Evolutionary conservation across 495 filamentous ascomycete species (phyloP).

Genomic region (Acidiella bohemica): DNA sequence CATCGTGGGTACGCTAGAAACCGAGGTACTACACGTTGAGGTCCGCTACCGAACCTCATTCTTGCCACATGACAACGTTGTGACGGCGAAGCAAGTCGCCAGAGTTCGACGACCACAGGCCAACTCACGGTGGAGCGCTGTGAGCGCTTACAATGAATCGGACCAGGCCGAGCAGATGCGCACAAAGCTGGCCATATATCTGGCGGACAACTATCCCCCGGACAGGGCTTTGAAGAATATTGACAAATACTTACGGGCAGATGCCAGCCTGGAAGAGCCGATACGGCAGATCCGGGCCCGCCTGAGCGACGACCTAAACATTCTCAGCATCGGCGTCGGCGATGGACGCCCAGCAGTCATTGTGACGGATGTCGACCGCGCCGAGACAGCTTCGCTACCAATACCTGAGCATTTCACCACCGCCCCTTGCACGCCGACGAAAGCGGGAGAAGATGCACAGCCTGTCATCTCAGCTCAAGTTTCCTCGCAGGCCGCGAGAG

Average conservation of each 20-base stretch:
- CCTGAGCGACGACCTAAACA: not conserved
- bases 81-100: constrained; percentile 12
- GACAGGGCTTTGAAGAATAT: constrained; percentile 4
- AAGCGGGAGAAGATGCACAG: not conserved
- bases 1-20: constrained; percentile 17
- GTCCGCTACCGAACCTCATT: constrained; percentile 15
- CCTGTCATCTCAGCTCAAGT: no score
- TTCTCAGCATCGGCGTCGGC: no score
- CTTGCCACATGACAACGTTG: constrained; percentile 12
- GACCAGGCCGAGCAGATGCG: constrained; percentile 5
- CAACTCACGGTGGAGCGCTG: constrained; percentile 17
- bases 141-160: not conserved
- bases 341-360: not conserved
- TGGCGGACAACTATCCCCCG: constrained; percentile 9
- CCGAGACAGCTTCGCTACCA: not conserved
- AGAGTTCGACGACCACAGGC: constrained; percentile 10
- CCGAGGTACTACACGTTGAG: constrained; percentile 18
- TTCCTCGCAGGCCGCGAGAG: no score
- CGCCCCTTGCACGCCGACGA: not conserved
- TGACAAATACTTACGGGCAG: constrained; percentile 2
- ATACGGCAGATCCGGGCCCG: constrained; percentile 1
- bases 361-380: not conserved
- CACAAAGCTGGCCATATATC: constrained; percentile 11
- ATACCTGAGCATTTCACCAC: no score
- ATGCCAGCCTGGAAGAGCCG: constrained; percentile 1